Evolutionary conservation across 1,284 basidiomycete genomes (phyloP), one percentile per base, ranked within the genome.

Genomic region (Irpex sp.): DNA sequence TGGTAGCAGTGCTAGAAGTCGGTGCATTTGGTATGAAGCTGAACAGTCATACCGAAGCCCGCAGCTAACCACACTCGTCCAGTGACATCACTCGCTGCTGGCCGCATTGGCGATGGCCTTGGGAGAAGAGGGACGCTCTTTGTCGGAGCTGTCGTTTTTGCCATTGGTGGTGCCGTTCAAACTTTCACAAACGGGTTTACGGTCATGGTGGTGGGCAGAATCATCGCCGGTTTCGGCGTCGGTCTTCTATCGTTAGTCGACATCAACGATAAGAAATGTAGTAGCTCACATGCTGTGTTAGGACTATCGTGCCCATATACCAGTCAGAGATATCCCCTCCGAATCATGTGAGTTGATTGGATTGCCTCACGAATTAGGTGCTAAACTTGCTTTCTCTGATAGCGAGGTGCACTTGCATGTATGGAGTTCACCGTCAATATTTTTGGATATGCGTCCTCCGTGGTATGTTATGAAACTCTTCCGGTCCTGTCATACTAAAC

Each of bases 391-490:
- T 26, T 26, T 26, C 26, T 37, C 15, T 21, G 66, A 17, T 69
- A 95, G 89, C 85, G 95, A 71, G 95, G 95, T 59, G 89, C 93
- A 58, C 80, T 97, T 57, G 97, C 95, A 3, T 97, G 95, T 71
- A 95, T 98, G 83, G 97, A 98, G 73, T 99, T 98, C 74, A 98
- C 97, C 0, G 91, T 89, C 61, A 95, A 95, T 72, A 92, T 98
- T 69, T 81, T 95, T 63, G 97, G 97, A 56, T 99, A 99, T 74
- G 90, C 95, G n/a, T 88, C 88, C 62, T 97, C 94, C 17, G 95
- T 98, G 65, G 94, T 95, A 78, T 67, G 92, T 81, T n/a, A 31
- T 59, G 65, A 63, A 59, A 61, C 33, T 59, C 11, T 11, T 8
- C n/a, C 6, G 9, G 33, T 9, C 11, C 9, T 17, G 11, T 49